These are phyloP conservation scores for Pulicaria dysenterica DNA, from an alignment of 129 eudicot species.

Conservation along the genomic window DNA sequence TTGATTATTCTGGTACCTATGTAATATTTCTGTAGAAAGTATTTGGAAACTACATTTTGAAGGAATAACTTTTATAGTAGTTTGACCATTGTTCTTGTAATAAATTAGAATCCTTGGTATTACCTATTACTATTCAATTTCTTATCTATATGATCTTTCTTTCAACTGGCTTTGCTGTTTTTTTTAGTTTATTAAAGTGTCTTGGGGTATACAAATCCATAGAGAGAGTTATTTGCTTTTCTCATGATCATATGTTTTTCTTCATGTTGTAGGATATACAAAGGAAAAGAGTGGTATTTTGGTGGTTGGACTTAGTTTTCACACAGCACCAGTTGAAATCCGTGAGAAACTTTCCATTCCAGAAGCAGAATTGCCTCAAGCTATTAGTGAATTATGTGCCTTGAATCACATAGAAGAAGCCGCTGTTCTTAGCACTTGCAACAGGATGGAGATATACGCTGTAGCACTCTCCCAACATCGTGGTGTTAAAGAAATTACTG, in stretches of 20 bases:
- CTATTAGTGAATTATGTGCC: conserved; percentile 67
- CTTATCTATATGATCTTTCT: conserved; percentile 5
- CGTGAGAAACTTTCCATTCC: conserved; percentile 94
- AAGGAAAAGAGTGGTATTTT: conserved; percentile 74
- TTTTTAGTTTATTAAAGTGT: not conserved
- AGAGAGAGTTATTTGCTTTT: conserved; percentile 20
- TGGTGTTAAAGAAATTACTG: conserved; percentile 85
- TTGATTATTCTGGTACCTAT: not conserved
- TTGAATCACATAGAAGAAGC: conserved; percentile 89
- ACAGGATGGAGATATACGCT: conserved; percentile 86
- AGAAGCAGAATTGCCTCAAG: conserved; percentile 76
- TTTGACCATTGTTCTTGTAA: not conserved
- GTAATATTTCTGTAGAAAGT: not conserved
- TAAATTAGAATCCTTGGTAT: not conserved
- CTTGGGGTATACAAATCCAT: not conserved
- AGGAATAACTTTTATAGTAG: not conserved
- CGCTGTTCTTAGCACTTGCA: conserved; percentile 86
- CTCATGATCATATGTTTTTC: conserved; percentile 14
- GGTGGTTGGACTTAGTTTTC: conserved; percentile 77
- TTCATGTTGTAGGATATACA: conserved; percentile 62
- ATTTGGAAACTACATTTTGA: not conserved
- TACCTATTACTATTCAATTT: not conserved
- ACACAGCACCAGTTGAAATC: conserved; percentile 81
- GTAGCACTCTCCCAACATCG: conserved; percentile 85
- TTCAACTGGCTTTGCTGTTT: not conserved